Conservation (phyloP, 2,329 filamentous ascomycete species). For the Penicillium fuscoglaucum region DNA sequence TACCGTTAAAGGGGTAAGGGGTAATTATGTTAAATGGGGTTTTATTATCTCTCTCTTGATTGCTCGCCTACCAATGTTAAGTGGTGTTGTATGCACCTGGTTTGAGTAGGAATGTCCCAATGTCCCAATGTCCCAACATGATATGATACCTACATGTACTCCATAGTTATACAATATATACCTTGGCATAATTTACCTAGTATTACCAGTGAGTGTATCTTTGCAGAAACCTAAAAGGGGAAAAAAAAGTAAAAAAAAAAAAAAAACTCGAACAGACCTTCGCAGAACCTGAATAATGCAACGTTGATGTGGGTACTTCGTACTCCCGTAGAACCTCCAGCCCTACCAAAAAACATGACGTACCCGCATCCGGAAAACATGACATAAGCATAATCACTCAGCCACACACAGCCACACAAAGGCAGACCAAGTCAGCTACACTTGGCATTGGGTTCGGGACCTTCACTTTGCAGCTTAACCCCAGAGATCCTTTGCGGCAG, state of each 20-base stretch:
- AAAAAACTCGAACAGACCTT: neutral
- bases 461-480: neutral
- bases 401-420: slow-evolving; percentile 16
- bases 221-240: neutral
- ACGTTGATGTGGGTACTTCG: neutral
- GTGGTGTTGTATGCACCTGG: neutral
- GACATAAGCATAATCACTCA: slow-evolving; percentile 10
- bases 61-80: neutral
- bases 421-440: slow-evolving; percentile 5
- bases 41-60: neutral
- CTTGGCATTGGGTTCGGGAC: slow-evolving; percentile 5
- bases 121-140: neutral
- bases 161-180: neutral
- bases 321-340: slow-evolving; percentile 4
- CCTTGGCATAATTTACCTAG: neutral
- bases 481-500: neutral
- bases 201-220: neutral
- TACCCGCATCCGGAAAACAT: slow-evolving; percentile 19
- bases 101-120: neutral
- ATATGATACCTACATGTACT: neutral
- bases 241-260: neutral
- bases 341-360: slow-evolving; percentile 17
- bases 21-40: neutral
- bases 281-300: slow-evolving; percentile 1
- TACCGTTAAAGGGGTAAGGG: neutral